These are phyloP conservation scores for Cytospora piceae DNA, from an alignment of 2,329 filamentous ascomycete genomes.

Conservation along the genomic window DNA sequence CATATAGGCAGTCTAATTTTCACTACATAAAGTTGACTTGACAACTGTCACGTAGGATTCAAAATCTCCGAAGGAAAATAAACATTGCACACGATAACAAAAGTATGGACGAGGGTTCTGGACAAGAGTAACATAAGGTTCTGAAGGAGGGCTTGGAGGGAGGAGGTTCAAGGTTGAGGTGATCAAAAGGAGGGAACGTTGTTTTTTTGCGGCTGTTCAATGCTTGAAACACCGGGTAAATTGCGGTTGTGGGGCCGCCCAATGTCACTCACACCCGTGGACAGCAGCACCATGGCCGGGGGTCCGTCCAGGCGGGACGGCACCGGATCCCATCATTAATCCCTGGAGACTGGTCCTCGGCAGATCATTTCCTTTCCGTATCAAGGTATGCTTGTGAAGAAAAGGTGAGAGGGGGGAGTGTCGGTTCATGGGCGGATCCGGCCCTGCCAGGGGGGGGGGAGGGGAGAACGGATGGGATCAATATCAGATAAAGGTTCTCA, in stretches of 20 bases:
- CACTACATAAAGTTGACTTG: background rate
- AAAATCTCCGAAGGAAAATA: background rate
- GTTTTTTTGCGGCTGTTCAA: background rate
- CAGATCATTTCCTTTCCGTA: constrained; percentile 20
- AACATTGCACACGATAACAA: background rate
- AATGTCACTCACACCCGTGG: too few species aligned
- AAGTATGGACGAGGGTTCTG: background rate
- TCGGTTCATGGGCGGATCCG: background rate
- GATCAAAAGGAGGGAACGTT: background rate
- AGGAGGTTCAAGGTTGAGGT: background rate
- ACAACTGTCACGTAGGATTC: background rate
- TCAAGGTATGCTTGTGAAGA: background rate
- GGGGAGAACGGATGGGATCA: background rate
- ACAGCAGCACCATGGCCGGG: background rate
- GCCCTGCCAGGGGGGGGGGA: constrained; percentile 4
- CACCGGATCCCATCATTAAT: background rate
- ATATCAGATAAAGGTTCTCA: constrained; percentile 16
- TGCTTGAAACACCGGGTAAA: constrained; percentile 19
- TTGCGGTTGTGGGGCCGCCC: constrained; percentile 19
- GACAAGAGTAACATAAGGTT: background rate
- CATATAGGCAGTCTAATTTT: background rate
- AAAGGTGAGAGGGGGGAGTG: too few species aligned
- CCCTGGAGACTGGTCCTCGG: background rate
- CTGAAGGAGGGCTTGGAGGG: background rate
- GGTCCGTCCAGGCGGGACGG: constrained; percentile 11